Percentiles rank a stretch among this genome's conserved stretches.
Conservation (phyloP, 768 basidiomycete genomes). For the Coprinopsis marcescibilis region DNA sequence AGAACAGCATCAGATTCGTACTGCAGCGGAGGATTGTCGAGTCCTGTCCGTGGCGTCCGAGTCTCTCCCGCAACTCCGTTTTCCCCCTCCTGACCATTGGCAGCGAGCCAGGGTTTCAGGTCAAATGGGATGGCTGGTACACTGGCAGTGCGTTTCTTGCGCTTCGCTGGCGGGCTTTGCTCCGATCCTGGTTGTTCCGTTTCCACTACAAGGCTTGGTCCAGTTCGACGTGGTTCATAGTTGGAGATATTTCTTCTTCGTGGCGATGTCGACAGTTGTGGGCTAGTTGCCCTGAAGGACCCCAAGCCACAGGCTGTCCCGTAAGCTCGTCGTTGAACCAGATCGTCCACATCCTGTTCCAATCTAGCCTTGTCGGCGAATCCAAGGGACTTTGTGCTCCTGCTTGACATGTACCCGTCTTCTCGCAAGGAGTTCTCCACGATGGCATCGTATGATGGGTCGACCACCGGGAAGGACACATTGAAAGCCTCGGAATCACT, state of each 20-base stretch:
- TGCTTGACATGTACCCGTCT: too few species aligned
- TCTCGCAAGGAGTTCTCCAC: too few species aligned
- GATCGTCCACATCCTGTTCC: background rate
- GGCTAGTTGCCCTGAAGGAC: too few species aligned
- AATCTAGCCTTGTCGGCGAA: background rate
- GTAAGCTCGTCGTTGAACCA: too few species aligned
- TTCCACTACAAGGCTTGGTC: background rate
- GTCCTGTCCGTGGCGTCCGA: background rate
- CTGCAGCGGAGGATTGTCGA: background rate
- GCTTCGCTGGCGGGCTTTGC: background rate
- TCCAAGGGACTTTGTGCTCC: too few species aligned
- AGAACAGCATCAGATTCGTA: constrained; percentile 8
- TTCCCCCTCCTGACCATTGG: background rate
- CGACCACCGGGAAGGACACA: too few species aligned
- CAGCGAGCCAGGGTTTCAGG: background rate
- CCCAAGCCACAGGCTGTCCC: too few species aligned
- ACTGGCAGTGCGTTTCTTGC: constrained; percentile 9
- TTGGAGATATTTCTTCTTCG: background rate
- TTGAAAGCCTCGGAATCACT: background rate
- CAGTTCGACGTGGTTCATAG: background rate
- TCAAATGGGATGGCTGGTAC: constrained; percentile 4
- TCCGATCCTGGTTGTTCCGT: background rate
- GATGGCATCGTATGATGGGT: too few species aligned
- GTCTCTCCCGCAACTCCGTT: background rate
- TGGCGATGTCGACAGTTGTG: background rate